Conservation (phyloP, 2,329 filamentous ascomycete species). For the Biscogniauxia sp. region DNA sequence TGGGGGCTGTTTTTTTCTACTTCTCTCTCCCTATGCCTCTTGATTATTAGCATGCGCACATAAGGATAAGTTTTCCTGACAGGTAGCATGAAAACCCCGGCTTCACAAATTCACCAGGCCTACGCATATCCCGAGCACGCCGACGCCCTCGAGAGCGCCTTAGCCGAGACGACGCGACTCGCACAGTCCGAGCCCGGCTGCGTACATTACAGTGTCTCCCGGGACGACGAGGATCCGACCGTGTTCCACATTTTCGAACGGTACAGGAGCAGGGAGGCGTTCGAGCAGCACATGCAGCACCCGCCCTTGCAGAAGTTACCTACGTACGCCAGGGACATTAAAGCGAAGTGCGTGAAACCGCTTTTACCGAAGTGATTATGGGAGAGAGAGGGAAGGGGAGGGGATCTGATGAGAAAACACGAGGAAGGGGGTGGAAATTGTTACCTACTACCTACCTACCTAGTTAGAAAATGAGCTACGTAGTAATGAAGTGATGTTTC, state of each 20-base stretch:
- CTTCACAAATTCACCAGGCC: constrained; percentile 16
- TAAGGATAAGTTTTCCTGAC: neutral
- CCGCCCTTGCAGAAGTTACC: constrained; percentile 30
- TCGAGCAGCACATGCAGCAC: constrained; percentile 30
- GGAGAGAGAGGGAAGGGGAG: neutral
- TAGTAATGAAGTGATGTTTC: too few species aligned
- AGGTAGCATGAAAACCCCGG: neutral
- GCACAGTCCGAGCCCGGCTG: constrained; percentile 28
- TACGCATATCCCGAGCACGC: constrained; percentile 31
- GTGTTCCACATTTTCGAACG: constrained; percentile 36
- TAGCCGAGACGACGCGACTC: constrained; percentile 28
- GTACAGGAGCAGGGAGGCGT: constrained; percentile 28
- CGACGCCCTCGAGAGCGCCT: constrained; percentile 32
- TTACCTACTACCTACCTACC: too few species aligned
- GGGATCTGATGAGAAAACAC: neutral
- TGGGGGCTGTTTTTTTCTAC: too few species aligned
- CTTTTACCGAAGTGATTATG: constrained; percentile 6
- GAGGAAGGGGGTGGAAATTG: too few species aligned
- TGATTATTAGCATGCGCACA: neutral
- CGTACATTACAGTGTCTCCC: constrained; percentile 30
- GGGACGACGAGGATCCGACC: constrained; percentile 27
- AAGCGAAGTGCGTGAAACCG: constrained; percentile 21
- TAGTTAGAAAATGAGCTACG: too few species aligned
- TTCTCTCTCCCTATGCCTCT: neutral
- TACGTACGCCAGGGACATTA: constrained; percentile 20